Evolutionary conservation across 352 stramenopile genomes (phyloP).

Genomic region (Globisporangium middletonii): DNA sequence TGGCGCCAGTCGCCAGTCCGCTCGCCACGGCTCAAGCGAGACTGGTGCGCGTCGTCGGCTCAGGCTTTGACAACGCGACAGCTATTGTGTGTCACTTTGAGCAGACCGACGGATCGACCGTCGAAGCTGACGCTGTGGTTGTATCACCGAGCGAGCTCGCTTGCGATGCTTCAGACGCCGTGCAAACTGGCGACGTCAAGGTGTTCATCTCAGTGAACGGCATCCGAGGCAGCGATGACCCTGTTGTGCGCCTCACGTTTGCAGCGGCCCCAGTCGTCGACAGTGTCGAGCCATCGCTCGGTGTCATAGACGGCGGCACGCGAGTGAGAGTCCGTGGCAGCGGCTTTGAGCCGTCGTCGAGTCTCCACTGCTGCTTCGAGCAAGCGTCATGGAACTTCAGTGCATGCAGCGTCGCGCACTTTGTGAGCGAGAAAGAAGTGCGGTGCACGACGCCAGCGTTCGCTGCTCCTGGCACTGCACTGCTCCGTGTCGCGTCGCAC

Average conservation of each 20-base stretch:
- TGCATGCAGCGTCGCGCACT: slow-evolving; percentile 18
- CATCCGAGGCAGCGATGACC: slow-evolving; percentile 14
- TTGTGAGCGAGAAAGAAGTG: slow-evolving; percentile 28
- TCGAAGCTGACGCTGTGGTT: slow-evolving; percentile 3
- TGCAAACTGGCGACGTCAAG: slow-evolving; percentile 6
- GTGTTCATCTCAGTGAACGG: slow-evolving; percentile 28
- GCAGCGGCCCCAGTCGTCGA: slow-evolving; percentile 23
- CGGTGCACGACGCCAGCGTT: slow-evolving; percentile 25
- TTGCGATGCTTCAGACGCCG: slow-evolving; percentile 18
- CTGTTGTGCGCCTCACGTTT: slow-evolving; percentile 31
- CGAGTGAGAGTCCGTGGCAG: slow-evolving; percentile 32
- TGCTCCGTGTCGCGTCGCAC: slow-evolving; percentile 21
- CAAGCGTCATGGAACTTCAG: not conserved
- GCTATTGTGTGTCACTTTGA: slow-evolving; percentile 26
- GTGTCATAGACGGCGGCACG: slow-evolving; percentile 20
- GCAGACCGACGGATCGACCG: slow-evolving; percentile 1
- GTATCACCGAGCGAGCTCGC: slow-evolving; percentile 16
- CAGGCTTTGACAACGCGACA: slow-evolving; percentile 18
- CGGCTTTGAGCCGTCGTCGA: slow-evolving; percentile 30
- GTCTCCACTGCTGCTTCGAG: slow-evolving; percentile 55
- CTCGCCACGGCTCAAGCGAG: slow-evolving; percentile 20
- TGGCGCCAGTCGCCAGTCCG: slow-evolving; percentile 30
- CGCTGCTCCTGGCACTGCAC: slow-evolving; percentile 3
- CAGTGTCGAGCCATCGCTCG: slow-evolving; percentile 39
- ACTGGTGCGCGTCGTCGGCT: slow-evolving; percentile 26